phyloP scores from a whole-genome alignment of 2,329 filamentous ascomycete genomes.

The Xylariaceae sp. region DNA sequence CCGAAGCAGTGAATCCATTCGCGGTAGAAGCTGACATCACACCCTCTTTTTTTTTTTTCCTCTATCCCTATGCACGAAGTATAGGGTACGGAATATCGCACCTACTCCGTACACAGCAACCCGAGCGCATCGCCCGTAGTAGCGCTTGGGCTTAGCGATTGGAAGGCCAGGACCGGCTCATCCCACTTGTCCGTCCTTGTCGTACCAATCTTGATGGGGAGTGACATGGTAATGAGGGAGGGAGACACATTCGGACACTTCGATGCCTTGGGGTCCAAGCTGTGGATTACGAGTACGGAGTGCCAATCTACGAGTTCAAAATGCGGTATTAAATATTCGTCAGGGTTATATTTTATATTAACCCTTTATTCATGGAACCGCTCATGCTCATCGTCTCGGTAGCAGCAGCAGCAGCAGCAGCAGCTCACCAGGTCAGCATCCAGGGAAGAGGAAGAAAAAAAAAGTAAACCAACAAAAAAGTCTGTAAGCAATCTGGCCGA shows the following conservation, averaged over 20 bases:
- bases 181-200: not conserved
- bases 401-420: not conserved
- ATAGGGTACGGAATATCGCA: too few species aligned
- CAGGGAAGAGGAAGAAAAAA: not conserved
- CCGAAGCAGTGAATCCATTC: too few species aligned
- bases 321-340: too few species aligned
- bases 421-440: not conserved
- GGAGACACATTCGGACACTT: too few species aligned
- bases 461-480: not conserved
- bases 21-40: too few species aligned
- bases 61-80: too few species aligned
- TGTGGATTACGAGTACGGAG: too few species aligned
- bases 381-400: constrained; percentile 3
- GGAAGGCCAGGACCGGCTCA: not conserved
- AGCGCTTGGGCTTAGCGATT: too few species aligned
- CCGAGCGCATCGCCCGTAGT: not conserved
- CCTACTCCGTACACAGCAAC: not conserved
- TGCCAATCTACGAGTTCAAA: too few species aligned
- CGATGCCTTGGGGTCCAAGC: too few species aligned
- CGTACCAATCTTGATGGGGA: not conserved
- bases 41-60: too few species aligned
- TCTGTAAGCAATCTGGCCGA: constrained; percentile 8
- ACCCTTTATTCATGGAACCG: not conserved
- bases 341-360: not conserved
- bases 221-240: too few species aligned